Evolutionary conservation across 495 filamentous ascomycete species (phyloP).

Genomic region (Daldinia caldariorum): DNA sequence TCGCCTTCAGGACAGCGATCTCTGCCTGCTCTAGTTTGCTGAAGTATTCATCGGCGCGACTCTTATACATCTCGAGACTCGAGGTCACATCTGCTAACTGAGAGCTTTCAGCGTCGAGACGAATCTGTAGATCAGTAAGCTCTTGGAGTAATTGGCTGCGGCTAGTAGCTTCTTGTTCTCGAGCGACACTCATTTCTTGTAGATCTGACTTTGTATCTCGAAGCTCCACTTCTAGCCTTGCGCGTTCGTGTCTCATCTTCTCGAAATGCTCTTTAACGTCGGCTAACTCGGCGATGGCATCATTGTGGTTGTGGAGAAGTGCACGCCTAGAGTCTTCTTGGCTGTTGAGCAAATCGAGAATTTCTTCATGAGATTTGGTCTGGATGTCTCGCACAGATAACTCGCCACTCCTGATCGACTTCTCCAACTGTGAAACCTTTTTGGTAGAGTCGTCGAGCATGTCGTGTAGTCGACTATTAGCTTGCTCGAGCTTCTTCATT

Average conservation of each 20-base stretch:
- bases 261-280: constrained; percentile 89
- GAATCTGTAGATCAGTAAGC: constrained; percentile 92
- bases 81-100: constrained; percentile 84
- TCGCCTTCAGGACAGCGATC: constrained; percentile 92
- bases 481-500: constrained; percentile 90
- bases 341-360: constrained; percentile 91
- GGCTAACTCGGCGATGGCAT: constrained; percentile 81
- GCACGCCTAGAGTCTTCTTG: constrained; percentile 90
- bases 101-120: constrained; percentile 87
- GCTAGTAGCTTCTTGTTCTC: constrained; percentile 85
- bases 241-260: constrained; percentile 80
- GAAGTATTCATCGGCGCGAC: constrained; percentile 95
- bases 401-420: constrained; percentile 86
- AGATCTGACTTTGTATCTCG: constrained; percentile 85
- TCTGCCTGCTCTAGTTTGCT: constrained; percentile 97
- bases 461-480: constrained; percentile 91
- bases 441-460: constrained; percentile 94
- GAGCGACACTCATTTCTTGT: constrained; percentile 76
- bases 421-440: constrained; percentile 91
- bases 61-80: constrained; percentile 89
- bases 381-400: constrained; percentile 91
- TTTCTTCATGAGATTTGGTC: constrained; percentile 92
- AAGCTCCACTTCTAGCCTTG: constrained; percentile 85
- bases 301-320: constrained; percentile 84
- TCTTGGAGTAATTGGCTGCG: constrained; percentile 90